Conservation (phyloP, 2,329 filamentous ascomycete genomes). For the Sarocladium strictum region DNA sequence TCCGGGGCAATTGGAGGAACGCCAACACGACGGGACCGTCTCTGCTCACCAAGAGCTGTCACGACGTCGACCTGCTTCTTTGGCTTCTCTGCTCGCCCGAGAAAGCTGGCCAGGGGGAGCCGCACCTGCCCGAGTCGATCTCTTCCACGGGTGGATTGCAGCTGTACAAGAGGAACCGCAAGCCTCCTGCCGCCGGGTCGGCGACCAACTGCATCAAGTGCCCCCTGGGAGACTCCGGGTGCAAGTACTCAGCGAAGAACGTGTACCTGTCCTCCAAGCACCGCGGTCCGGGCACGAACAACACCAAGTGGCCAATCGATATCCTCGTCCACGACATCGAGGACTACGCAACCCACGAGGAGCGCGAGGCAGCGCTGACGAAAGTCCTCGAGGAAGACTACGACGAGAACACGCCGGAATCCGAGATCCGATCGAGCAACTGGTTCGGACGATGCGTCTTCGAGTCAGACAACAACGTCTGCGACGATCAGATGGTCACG, state of each 20-base stretch:
- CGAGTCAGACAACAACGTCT: slow-evolving; percentile 88
- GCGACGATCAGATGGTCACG: slow-evolving; percentile 86
- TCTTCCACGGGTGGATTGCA: slow-evolving; percentile 71
- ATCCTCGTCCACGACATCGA: slow-evolving; percentile 93
- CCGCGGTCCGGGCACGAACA: slow-evolving; percentile 55
- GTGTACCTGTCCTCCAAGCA: slow-evolving; percentile 66
- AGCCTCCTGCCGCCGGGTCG: slow-evolving; percentile 65
- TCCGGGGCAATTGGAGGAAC: slow-evolving; percentile 90
- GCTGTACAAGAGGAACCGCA: slow-evolving; percentile 69
- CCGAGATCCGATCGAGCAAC: slow-evolving; percentile 46
- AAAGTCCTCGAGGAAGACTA: slow-evolving; percentile 47
- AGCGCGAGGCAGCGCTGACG: slow-evolving; percentile 34
- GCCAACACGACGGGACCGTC: slow-evolving; percentile 71
- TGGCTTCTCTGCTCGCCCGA: slow-evolving; percentile 80
- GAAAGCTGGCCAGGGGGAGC: slow-evolving; percentile 34
- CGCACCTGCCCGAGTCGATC: slow-evolving; percentile 72
- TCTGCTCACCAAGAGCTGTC: slow-evolving; percentile 89
- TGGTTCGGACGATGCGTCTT: slow-evolving; percentile 97
- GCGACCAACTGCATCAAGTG: slow-evolving; percentile 88
- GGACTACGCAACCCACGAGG: slow-evolving; percentile 51
- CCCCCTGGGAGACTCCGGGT: slow-evolving; percentile 56
- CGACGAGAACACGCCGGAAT: slow-evolving; percentile 38
- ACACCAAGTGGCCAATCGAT: slow-evolving; percentile 74
- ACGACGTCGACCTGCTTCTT: slow-evolving; percentile 88
- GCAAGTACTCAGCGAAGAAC: slow-evolving; percentile 78